These are phyloP conservation scores for Eimeria acervulina DNA, from an alignment of 169 alveolate genomes.

Conservation along the genomic window DNA sequence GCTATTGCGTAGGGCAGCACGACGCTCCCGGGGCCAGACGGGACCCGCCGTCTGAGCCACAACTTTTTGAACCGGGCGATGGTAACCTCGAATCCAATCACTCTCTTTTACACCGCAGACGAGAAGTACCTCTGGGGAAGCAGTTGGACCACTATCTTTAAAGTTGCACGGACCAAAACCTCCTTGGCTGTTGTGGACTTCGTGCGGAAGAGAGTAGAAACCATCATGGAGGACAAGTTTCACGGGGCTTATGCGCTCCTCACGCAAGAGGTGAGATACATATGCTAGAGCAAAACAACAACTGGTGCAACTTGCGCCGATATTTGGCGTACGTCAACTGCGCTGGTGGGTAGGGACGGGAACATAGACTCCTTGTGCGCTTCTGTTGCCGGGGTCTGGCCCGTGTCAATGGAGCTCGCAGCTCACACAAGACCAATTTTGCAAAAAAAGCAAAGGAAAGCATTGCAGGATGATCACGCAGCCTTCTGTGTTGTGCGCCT, in stretches of 20 bases:
- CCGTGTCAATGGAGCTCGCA: background rate
- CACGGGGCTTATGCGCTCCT: slow-evolving; percentile 85
- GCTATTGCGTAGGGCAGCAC: slow-evolving; percentile 76
- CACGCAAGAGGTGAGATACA: slow-evolving; percentile 79
- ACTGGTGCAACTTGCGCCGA: background rate
- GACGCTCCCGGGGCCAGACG: slow-evolving; percentile 77
- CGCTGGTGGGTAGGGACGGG: no score
- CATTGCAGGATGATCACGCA: background rate
- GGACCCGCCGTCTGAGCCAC: slow-evolving; percentile 78
- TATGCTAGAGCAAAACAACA: background rate
- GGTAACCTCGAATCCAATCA: slow-evolving; percentile 82
- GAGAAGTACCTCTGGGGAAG: slow-evolving; percentile 85
- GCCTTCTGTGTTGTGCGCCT: background rate
- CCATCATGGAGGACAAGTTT: slow-evolving; percentile 81
- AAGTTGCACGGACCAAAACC: slow-evolving; percentile 79
- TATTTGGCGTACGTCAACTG: no score
- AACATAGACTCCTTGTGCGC: background rate
- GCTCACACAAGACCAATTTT: background rate
- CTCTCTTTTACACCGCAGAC: slow-evolving; percentile 83
- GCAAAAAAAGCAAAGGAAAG: background rate
- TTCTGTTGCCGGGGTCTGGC: background rate
- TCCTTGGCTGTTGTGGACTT: slow-evolving; percentile 74
- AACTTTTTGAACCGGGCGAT: slow-evolving; percentile 82
- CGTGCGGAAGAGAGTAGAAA: slow-evolving; percentile 77
- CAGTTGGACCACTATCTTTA: slow-evolving; percentile 86